These are phyloP conservation scores for Naganishia vaughanmartiniae DNA, from an alignment of 768 basidiomycete genomes.

Conservation along the genomic window DNA sequence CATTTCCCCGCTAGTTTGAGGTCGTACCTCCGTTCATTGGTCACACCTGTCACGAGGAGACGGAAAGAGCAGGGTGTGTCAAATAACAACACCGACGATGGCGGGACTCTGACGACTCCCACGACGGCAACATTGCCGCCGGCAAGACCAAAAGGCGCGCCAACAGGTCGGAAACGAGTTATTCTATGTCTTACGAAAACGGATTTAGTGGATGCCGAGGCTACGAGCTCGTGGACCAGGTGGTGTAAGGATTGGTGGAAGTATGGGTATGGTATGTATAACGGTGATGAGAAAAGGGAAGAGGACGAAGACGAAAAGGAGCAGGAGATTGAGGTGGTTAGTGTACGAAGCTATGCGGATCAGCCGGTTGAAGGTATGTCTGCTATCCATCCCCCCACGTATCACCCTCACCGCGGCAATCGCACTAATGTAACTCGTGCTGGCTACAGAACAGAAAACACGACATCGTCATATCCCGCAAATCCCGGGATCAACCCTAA, in stretches of 20 bases:
- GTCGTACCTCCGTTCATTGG: conserved; percentile 75
- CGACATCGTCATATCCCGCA: conserved; percentile 58
- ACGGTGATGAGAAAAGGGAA: conserved; percentile 42
- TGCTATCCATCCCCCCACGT: too few relatives aligned
- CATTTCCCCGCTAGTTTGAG: conserved; percentile 93
- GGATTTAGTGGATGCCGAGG: conserved; percentile 69
- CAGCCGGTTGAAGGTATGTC: conserved; percentile 37
- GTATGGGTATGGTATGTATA: conserved; percentile 43
- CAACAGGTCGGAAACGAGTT: conserved; percentile 85
- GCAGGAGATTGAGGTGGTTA: conserved; percentile 62
- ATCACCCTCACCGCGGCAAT: neutral
- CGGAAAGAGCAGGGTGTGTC: conserved; percentile 62
- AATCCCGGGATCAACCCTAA: conserved; percentile 66
- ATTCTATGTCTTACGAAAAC: conserved; percentile 87
- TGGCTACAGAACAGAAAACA: neutral
- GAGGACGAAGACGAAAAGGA: conserved; percentile 51
- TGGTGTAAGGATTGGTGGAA: conserved; percentile 49
- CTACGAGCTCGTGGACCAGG: conserved; percentile 42
- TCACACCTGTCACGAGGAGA: conserved; percentile 56
- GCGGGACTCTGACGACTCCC: too few relatives aligned
- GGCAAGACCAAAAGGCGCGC: conserved; percentile 59
- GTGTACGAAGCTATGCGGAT: conserved; percentile 67
- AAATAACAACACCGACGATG: too few relatives aligned
- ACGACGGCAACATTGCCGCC: conserved; percentile 56
- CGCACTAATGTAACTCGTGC: neutral